Evolutionary conservation across 2,329 filamentous ascomycete genomes (phyloP), one percentile per base, ranked within the genome.

Genomic region (Aspergillus neoniger): DNA sequence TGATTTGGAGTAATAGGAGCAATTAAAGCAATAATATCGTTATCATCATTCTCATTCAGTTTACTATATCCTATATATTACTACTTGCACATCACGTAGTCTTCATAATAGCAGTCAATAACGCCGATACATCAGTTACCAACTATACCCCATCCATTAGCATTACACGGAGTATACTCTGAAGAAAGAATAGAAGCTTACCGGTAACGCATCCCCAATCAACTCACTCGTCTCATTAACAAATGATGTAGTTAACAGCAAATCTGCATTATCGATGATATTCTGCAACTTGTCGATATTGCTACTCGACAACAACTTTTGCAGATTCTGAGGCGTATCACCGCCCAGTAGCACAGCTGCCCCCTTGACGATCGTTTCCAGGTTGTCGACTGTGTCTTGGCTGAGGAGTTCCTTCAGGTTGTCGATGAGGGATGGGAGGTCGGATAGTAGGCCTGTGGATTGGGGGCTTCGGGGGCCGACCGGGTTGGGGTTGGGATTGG

Each of bases 161-260:
- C 38, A 3, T 23, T 8, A 21, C 15, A 30, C 28, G 1, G 12
- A 25, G 6, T 44, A 48, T 4, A 30, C 1, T 30, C 28, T 12
- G 2, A 32, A 36, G 3, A 14, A 36, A 5, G 14, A 30, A 23
- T 3, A 15, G 14, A 9, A 4, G 64, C 70, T 47, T 64, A 75
- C 73, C 63, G 73, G 73, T 28, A 71, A 69, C 17, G 72, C 73
- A 69, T 74, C 73, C 7, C 65, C 69, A 52, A 75, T 70, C 44
- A 75, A 57, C 2, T 67, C 69, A 2, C 66, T 66, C 4, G 73
- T 75, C 58, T 73, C 62, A 19, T 73, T 72, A 2, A 72, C 70
- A 44, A 74, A 70, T 39, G 65, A 65, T 1, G 65, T 53, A 8
- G 69, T 70, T 39, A 74, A 59, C 32, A 74, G 63, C 14, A 63